Evolutionary conservation across 345 rosid genomes (phyloP).

Genomic region (Erucastrum elatum): DNA sequence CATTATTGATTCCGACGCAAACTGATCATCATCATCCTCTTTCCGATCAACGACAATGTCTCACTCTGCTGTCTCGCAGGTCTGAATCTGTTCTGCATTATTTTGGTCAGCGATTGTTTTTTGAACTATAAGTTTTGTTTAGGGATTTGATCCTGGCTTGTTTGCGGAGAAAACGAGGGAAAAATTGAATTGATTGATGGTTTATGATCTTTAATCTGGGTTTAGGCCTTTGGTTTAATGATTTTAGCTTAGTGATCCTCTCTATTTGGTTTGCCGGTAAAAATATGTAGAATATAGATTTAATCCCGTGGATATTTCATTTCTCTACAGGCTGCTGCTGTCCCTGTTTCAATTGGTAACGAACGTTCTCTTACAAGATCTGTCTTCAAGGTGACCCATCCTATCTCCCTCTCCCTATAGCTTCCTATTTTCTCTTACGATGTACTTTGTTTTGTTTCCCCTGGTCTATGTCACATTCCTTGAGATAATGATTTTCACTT

Average conservation of each 20-base stretch:
- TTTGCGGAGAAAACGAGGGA: too few relatives aligned
- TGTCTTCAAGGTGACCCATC: constrained; percentile 37
- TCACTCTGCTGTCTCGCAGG: too few relatives aligned
- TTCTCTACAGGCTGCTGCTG: constrained; percentile 31
- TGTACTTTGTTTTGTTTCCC: not conserved
- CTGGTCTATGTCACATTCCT: not conserved
- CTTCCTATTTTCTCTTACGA: not conserved
- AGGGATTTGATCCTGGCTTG: too few relatives aligned
- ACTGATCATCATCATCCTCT: not conserved
- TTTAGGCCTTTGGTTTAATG: not conserved
- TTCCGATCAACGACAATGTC: not conserved
- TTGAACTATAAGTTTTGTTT: too few relatives aligned
- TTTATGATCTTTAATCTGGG: too few relatives aligned
- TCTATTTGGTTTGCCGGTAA: too few relatives aligned
- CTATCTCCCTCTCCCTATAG: not conserved
- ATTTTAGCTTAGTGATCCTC: too few relatives aligned
- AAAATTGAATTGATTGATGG: too few relatives aligned
- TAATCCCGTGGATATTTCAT: not conserved
- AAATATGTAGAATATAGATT: too few relatives aligned
- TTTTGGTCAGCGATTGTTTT: too few relatives aligned
- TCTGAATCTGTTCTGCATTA: too few relatives aligned
- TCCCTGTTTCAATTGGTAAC: constrained; percentile 34
- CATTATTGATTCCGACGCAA: not conserved
- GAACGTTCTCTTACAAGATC: constrained; percentile 35
- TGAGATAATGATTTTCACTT: not conserved